Evolutionary conservation across 169 alveolate species (phyloP).

Genomic region (Toxoplasma gondii): DNA sequence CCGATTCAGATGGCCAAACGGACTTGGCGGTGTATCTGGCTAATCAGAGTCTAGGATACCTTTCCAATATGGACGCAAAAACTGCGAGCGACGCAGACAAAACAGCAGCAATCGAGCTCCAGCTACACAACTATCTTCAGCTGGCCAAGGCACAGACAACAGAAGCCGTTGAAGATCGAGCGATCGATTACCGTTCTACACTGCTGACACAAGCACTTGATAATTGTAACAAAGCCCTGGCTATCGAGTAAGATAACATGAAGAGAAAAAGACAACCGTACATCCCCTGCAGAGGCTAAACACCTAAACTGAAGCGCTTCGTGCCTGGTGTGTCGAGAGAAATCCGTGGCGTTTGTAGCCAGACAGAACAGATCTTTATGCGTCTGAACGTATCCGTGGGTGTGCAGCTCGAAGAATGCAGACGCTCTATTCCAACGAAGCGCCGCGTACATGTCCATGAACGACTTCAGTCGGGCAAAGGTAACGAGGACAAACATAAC

Average conservation of each 20-base stretch:
- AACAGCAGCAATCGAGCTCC: neutral
- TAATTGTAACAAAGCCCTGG: neutral
- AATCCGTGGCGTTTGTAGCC: too few species aligned
- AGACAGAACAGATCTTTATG: too few species aligned
- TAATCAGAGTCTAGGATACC: neutral
- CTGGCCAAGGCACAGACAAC: neutral
- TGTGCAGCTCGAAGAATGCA: neutral
- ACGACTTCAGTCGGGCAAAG: conserved; percentile 2
- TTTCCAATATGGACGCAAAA: neutral
- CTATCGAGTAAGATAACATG: neutral
- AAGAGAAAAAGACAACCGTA: too few species aligned
- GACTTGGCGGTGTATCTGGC: neutral
- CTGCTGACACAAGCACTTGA: neutral
- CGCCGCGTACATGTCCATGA: neutral
- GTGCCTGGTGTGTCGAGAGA: too few species aligned
- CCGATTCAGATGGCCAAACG: neutral
- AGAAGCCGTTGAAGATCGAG: neutral
- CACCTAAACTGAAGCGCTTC: too few species aligned
- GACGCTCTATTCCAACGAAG: conserved; percentile 3
- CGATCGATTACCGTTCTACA: neutral
- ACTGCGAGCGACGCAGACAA: neutral
- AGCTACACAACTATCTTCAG: neutral
- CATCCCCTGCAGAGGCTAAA: too few species aligned
- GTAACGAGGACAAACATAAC: neutral
- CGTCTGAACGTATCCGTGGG: too few species aligned